Evolutionary conservation across 257 asterid species (phyloP).

Genomic region (Solanum lycopersicoides): DNA sequence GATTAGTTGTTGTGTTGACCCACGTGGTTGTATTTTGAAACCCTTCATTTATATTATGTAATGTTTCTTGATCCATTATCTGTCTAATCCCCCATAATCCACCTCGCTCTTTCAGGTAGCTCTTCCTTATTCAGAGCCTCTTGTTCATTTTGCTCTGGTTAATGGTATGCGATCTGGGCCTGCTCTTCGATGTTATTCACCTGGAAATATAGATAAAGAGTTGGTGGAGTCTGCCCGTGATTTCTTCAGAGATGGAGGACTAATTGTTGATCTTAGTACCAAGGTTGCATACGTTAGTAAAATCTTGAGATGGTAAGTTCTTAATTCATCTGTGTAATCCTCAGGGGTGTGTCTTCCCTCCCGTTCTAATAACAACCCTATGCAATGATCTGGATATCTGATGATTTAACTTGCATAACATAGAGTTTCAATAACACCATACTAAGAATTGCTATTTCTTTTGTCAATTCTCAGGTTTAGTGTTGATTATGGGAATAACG

Average conservation of each 20-base stretch:
- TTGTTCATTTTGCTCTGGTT: slow-evolving; percentile 67
- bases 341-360: neutral
- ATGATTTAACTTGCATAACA: neutral
- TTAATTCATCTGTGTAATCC: neutral
- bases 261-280: slow-evolving; percentile 41
- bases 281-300: slow-evolving; percentile 46
- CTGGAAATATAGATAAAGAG: slow-evolving; percentile 68
- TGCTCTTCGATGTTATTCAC: slow-evolving; percentile 77
- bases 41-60: neutral
- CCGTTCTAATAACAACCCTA: neutral
- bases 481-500: slow-evolving; percentile 72
- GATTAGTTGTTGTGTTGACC: neutral
- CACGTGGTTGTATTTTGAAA: neutral
- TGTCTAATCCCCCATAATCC: neutral
- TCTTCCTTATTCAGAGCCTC: slow-evolving; percentile 77
- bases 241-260: slow-evolving; percentile 55
- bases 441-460: neutral
- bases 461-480: slow-evolving; percentile 44
- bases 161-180: slow-evolving; percentile 78
- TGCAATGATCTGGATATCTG: neutral
- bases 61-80: neutral
- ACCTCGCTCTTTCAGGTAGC: slow-evolving; percentile 33
- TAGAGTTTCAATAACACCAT: neutral
- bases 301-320: slow-evolving; percentile 55
- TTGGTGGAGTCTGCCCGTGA: slow-evolving; percentile 51